Evolutionary conservation across 495 filamentous ascomycete genomes (phyloP).

Genomic region (Clohesyomyces aquaticus): DNA sequence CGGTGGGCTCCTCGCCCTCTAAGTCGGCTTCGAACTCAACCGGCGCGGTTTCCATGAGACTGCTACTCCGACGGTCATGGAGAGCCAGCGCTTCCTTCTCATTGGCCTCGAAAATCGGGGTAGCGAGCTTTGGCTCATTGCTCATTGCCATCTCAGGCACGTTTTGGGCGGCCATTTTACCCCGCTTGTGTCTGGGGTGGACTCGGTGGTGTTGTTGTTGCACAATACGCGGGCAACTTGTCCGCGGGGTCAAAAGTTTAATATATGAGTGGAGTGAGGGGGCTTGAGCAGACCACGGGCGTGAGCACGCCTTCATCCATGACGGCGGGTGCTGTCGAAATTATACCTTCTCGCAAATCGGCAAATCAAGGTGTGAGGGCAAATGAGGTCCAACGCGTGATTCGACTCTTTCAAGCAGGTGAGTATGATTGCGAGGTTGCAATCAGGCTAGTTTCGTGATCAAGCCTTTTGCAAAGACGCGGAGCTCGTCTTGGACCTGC

Average conservation of each 20-base stretch:
- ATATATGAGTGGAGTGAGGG: not conserved
- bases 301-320: slow-evolving; percentile 8
- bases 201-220: not conserved
- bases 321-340: not conserved
- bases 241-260: not conserved
- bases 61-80: slow-evolving; percentile 7
- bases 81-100: slow-evolving; percentile 26
- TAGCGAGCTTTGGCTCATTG: slow-evolving; percentile 28
- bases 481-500: slow-evolving; percentile 8
- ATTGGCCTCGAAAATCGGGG: slow-evolving; percentile 24
- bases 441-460: slow-evolving; percentile 18
- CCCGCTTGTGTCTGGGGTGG: slow-evolving; percentile 4
- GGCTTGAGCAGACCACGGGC: not conserved
- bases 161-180: slow-evolving; percentile 29
- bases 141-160: slow-evolving; percentile 26
- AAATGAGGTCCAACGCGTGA: not conserved
- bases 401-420: slow-evolving; percentile 28
- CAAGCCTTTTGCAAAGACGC: not conserved
- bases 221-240: slow-evolving; percentile 10
- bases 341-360: slow-evolving; percentile 12
- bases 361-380: not conserved
- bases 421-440: slow-evolving; percentile 21
- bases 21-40: slow-evolving; percentile 32
- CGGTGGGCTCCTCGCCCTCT: slow-evolving; percentile 54
- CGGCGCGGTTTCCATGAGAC: not conserved